Evolutionary conservation across 257 asterid genomes (phyloP), one percentile per base, ranked within the genome.

Genomic region (Plantago major): DNA sequence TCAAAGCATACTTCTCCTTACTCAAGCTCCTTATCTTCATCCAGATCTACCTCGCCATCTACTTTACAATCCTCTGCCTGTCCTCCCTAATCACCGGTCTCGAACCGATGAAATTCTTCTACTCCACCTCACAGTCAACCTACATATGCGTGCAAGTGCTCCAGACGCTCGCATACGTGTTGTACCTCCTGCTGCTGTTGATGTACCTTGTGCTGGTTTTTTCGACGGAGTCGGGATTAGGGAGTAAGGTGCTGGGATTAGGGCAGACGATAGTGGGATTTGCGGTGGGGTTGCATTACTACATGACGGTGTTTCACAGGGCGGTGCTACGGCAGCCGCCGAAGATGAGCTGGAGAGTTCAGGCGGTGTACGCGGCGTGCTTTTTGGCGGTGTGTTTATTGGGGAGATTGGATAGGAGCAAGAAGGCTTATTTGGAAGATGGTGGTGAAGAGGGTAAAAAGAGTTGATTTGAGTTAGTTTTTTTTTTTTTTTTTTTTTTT

Each of bases 181-280:
- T 92, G 83, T 89, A 89, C 90, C 95, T 92, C 3, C 74, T 89
- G 77, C 83, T 92, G 43, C 86, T 92, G 11, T 33, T 92, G 68
- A 86, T 92, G 97, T 89, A 89, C 91, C 59, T 92, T 3, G 54
- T 89, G 7, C 79, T 86, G 0, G 96, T 89, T 2, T 89, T 89
- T 76, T 89, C 99, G 0, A 86, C 96, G 0, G 88, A 77, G 48
- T 78, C 86, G 60, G 95, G 85, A 68, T 73, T 68, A 43, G 55
- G 58, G 1, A 74, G 88, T 0, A 92, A 83, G 86, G 0, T 83
- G 1, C 55, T 89, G 71, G 89, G 96, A 79, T 76, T 92, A 76
- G 95, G 69, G 70, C 95, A 92, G 66, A 86, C 91, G 0, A 73
- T 92, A 9, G 97, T 89, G 83, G 99, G 99, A 82, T 84, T 86